Evolutionary conservation across 768 basidiomycete species (phyloP), one percentile per base, ranked within the genome.

Genomic region (Fomitopsis pulvina): DNA sequence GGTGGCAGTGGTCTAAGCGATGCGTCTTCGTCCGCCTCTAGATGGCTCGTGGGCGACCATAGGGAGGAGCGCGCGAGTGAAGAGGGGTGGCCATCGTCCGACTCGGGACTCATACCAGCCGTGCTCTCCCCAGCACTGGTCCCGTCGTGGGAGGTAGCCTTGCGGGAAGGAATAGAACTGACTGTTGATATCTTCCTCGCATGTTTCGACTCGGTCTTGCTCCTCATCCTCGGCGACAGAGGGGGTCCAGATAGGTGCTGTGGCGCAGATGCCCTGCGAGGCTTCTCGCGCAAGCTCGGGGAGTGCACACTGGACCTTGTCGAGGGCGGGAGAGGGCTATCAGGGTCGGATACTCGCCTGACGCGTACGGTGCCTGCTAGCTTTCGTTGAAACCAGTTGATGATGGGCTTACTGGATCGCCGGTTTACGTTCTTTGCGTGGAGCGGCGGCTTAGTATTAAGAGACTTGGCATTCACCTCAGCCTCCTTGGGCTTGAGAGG

Each of bases 1-100:
- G 95, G 95, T 21, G 92, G 89, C 29, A 97, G 67, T 3, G 93
- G 92, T 26, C 92, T 81, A 14, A 96, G 66, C 30, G 92, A 95
- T 9, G 95, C 95, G 61, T 96, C 92, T 48, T 96, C 95, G 62
- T 97, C 94, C 14, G 92, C 93, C 66, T 91, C 91, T 26, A 81
- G 66, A 38, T 76, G 74, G 56, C 84, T 87, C 14, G 80, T 71
- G 38, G 86, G 88, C 7, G 88, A 90, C 85, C 87, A 90, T 40
- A 78, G 77, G 2, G 89, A 91, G 52, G 85, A 83, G 45, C 81
- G 77, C 41, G 85, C 83, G 47, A 77, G 62, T 21, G 81, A 87
- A 3, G 80, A 85, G 18, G 71, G 69, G 47, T 70, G 75, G 27
- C 73, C 76, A 40, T 77, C 76, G 42, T 77, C 80, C 5, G 68